A percentile compares a stretch with the other conserved stretches of the same genome.
phyloP scores from a whole-genome alignment of 495 filamentous ascomycete genomes.

The Xylaria sp. region DNA sequence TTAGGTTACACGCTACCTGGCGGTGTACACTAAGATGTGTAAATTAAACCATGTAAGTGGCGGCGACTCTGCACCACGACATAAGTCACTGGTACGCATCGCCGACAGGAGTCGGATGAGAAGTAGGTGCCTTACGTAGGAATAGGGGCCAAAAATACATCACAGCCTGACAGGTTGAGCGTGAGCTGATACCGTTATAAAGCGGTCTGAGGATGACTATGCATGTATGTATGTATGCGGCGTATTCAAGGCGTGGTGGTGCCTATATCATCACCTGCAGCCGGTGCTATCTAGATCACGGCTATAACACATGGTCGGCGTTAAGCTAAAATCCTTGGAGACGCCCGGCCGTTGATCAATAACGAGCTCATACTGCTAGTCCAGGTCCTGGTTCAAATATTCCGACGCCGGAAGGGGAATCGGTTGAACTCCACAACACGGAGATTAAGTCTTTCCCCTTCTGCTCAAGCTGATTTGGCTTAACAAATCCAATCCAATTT shows the following conservation, averaged over 20 bases:
- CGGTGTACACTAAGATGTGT: not conserved
- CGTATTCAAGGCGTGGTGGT: not conserved
- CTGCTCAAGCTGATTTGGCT: conserved; percentile 2
- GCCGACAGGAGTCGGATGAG: not conserved
- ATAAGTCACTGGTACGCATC: not conserved
- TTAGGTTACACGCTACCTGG: not conserved
- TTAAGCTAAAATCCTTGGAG: conserved; percentile 18
- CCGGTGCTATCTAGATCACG: not conserved
- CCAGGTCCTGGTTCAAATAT: not conserved
- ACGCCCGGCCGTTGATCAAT: conserved; percentile 24
- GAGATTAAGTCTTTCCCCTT: conserved; percentile 29
- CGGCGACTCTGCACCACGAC: not conserved
- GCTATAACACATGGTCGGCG: not conserved
- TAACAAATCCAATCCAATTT: not conserved
- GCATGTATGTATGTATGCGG: conserved; percentile 1
- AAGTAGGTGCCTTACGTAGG: not conserved
- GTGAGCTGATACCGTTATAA: not conserved
- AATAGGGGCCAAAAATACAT: not conserved
- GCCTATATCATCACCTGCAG: not conserved
- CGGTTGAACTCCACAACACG: conserved; percentile 8
- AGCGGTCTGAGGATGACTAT: conserved; percentile 8
- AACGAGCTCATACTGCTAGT: not conserved
- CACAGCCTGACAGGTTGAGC: not conserved
- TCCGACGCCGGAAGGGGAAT: conserved; percentile 16
- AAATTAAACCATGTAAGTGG: not conserved